A percentile compares a stretch with the other conserved stretches of the same genome.
phyloP scores from a whole-genome alignment of 2,329 filamentous ascomycete species.

The Penicillium oxalicum region DNA sequence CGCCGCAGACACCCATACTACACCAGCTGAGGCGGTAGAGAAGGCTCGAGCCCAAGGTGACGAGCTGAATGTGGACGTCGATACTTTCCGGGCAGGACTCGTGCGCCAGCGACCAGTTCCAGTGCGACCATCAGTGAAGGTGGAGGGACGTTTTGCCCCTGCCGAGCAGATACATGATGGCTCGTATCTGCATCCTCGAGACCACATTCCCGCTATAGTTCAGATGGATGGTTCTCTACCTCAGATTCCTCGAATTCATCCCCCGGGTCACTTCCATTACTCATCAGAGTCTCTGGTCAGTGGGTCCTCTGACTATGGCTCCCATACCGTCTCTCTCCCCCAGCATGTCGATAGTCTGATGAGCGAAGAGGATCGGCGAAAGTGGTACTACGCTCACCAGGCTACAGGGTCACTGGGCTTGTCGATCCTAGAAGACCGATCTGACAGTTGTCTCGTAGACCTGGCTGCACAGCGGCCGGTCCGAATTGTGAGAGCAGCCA shows the following conservation, averaged over 20 bases:
- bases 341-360: slow-evolving; percentile 69
- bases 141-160: slow-evolving; percentile 74
- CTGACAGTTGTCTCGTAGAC: not conserved
- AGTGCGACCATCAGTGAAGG: slow-evolving; percentile 65
- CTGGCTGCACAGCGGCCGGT: not conserved
- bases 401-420: slow-evolving; percentile 23
- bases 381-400: slow-evolving; percentile 63
- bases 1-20: slow-evolving; percentile 67
- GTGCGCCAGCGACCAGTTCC: slow-evolving; percentile 47
- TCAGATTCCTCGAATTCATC: slow-evolving; percentile 42
- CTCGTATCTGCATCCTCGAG: slow-evolving; percentile 64
- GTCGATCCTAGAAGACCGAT: not conserved
- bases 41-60: slow-evolving; percentile 72
- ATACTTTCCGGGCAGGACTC: slow-evolving; percentile 61
- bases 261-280: slow-evolving; percentile 47
- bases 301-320: slow-evolving; percentile 46
- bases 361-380: slow-evolving; percentile 67
- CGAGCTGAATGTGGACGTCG: slow-evolving; percentile 81
- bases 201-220: slow-evolving; percentile 56
- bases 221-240: slow-evolving; percentile 43
- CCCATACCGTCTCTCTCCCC: slow-evolving; percentile 60
- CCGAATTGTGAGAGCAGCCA: not conserved
- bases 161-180: slow-evolving; percentile 62
- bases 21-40: slow-evolving; percentile 76
- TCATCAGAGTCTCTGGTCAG: slow-evolving; percentile 63